These are phyloP conservation scores for Neckera pumila DNA, from an alignment of 225 moss, liverwort and hornwort species.

Conservation along the genomic window DNA sequence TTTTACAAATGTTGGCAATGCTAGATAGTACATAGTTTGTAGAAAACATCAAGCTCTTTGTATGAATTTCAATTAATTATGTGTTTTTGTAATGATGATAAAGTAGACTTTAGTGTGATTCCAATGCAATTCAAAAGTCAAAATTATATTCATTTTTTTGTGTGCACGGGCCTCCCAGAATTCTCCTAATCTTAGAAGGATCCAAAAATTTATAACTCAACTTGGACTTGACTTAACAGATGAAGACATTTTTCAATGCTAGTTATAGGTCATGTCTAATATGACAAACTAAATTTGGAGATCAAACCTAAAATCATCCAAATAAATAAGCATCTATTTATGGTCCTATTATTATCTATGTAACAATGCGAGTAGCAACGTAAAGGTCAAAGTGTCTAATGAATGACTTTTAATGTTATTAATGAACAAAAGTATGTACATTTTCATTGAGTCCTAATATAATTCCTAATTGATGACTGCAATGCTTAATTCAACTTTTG, in stretches of 20 bases:
- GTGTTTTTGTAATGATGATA: no score
- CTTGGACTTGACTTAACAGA: no score
- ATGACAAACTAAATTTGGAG: not conserved
- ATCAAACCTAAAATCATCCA: not conserved
- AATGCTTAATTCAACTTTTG: fast-evolving
- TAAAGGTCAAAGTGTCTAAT: not conserved
- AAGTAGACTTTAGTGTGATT: no score
- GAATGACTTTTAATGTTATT: not conserved
- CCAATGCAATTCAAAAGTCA: no score
- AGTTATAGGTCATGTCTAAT: not conserved
- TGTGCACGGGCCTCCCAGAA: no score
- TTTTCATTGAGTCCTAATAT: not conserved
- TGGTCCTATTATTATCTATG: not conserved
- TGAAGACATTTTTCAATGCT: not conserved
- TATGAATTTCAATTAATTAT: no score
- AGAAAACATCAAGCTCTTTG: no score
- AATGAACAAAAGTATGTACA: not conserved
- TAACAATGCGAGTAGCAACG: fast-evolving
- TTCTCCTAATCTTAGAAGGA: no score
- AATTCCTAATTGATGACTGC: not conserved
- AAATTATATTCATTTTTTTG: no score
- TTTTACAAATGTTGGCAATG: no score
- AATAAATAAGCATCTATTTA: not conserved
- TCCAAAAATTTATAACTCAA: no score
- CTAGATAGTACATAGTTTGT: no score